Percentiles rank a stretch among this genome's conserved stretches.
Evolutionary conservation across 225 moss, liverwort and hornwort species (phyloP).

Genomic region (Neckera pumila): DNA sequence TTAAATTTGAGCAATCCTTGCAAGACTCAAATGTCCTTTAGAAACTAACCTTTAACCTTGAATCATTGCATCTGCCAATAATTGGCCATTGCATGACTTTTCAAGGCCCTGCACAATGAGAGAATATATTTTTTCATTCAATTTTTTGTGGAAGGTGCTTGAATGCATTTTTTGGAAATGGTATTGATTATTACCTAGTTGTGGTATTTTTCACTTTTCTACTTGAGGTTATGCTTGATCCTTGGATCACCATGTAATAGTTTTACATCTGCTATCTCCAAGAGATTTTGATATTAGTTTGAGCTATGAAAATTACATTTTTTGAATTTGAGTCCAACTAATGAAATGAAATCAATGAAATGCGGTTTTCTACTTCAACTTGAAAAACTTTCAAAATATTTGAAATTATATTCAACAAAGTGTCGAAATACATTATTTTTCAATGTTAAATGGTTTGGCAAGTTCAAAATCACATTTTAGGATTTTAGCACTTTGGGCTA

Average conservation of each 20-base stretch:
- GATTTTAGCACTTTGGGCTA: not conserved
- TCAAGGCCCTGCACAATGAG: rapidly evolving
- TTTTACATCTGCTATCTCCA: not conserved
- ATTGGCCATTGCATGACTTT: not conserved
- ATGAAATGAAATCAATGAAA: not conserved
- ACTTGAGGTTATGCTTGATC: not conserved
- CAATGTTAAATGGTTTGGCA: not conserved
- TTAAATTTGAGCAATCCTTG: rapidly evolving
- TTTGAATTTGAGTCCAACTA: not conserved
- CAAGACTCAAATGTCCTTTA: rapidly evolving
- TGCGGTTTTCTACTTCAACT: rapidly evolving
- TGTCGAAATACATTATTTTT: not conserved
- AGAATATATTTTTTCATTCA: not conserved
- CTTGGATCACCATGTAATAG: not conserved
- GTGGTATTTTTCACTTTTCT: not conserved
- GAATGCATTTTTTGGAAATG: not conserved
- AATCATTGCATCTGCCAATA: not conserved
- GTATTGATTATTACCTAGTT: not conserved
- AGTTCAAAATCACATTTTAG: not conserved
- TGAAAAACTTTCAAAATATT: not conserved
- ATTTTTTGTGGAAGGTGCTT: not conserved
- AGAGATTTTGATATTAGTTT: not conserved
- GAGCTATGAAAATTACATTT: not conserved
- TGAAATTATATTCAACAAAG: not conserved
- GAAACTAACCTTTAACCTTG: rapidly evolving